Base-by-base conservation (phyloP, 331 rosid species). In the Stylosanthes scabra region DNA sequence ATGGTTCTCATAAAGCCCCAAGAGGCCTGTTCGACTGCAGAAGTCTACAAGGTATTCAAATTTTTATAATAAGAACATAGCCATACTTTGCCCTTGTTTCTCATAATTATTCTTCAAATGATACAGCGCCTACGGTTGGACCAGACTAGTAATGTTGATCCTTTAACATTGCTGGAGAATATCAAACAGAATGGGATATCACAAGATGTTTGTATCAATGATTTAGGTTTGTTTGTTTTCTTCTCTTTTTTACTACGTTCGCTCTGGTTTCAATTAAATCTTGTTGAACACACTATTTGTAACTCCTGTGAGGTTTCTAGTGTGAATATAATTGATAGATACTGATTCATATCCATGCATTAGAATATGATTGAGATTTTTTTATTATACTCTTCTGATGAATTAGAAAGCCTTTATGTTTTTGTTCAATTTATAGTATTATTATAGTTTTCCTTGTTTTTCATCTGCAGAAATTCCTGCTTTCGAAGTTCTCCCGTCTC, bases 1-100 rank as follows among this genome's bases (percentile, higher is more conserved):
- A 86, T 94, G 96, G 93, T 90, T 83, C 99, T 94, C 80, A 89
- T 94, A 78, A 94, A 94, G 70, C 99, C 99, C 40, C 93, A 64
- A 63, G 79, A 91, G 72, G 99, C 97, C 63, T 94, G 99, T 81
- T 81, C 96, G 11, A 94, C 99, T 1, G 96, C 96, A 15, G 97
- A 89, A 85, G 99, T 94, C 68, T 94, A 94, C 80, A 91, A 89
- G 97, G 99, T 94, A 89, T 59, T 49, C 66, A 60, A 68, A 63
- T 65, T 79, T 62, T 71, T 9, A 39, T 42, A 34, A 56, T 28
- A 46, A 45, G 31, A 56, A 63, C 31, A 4, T 42, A 20, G 70
- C 45, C 52, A 16, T 51, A 49, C 71, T 77, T 50, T 37, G 46
- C 66, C 60, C 44, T 16, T 20, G 12, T 15, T 46, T 74, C 51